Evolutionary conservation across 805 yeast species (phyloP), one percentile per base, ranked within the genome.

Genomic region (Lipomyces starkeyi): DNA sequence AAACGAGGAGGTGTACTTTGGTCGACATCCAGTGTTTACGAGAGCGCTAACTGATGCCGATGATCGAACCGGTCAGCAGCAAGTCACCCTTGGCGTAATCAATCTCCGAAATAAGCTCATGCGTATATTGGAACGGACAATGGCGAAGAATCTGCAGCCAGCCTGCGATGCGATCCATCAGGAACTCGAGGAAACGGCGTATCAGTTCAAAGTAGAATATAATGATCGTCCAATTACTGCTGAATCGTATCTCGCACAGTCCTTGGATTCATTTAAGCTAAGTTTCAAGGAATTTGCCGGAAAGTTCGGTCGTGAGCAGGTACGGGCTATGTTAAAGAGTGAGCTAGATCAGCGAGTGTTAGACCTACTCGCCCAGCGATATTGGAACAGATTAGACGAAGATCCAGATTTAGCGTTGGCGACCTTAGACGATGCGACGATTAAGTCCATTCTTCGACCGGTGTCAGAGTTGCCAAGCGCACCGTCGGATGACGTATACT

Each of bases 171-270:
- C 93, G 6, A 94, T 95, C 62, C 91, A 91, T 69, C 93, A 88
- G 75, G 99, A 95, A 78, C 84, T 93, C 57, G 99, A 96, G 77
- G 99, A 96, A 74, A 87, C 98, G 0, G 82, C 95, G 0, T 95
- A 95, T 77, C 88, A 89, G 76, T 95, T 92, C 81, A 95, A 95
- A 78, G 99, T 95, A 29, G 98, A 95, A 78, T 95, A 93, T 79
- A 95, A 95, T 76, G 99, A 95, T 78, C 86, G 98, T 63, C 91
- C 90, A 47, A 83, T 95, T 71, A 95, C 99, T 0, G 97, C 98
- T 17, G 95, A 93, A 75, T 91, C 97, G 67, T 95, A 95, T 76
- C 83, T 95, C 73, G 97, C 98, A 27, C 94, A 91, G 76, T 91
- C 95, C 65, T 86, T 95, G 43, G 99, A 95, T 78, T 81, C 90